Evolutionary conservation across 257 asterid species (phyloP), one percentile per base, ranked within the genome.

Genomic region (Penstemon barbatus): DNA sequence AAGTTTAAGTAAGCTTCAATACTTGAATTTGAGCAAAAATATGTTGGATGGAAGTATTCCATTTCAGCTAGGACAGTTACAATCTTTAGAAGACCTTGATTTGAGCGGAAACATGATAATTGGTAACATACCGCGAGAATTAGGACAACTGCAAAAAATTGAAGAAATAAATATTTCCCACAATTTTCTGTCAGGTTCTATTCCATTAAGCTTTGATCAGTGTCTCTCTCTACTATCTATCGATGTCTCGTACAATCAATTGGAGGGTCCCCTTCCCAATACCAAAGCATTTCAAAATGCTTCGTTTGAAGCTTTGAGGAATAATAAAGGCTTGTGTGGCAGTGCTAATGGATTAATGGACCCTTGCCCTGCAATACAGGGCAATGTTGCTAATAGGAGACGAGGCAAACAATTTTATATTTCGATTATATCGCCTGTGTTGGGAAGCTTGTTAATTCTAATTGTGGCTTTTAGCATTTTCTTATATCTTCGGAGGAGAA

Each of bases 241-340:
- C 3, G 68, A 83, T 62, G 54, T 83, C 53, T 83, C 83, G 3
- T 53, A 69, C 71, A 83, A 83, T 75, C 65, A 77, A 54, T 68
- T 84, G 33, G 81, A 70, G 8, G 85, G 87, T 38, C 73, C 83
- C 43, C 52, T 81, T 43, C 89, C 85, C 1, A 9, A 65, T 19
- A 77, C 49, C 37, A 55, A 2, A 41, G 80, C 85, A 7, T 84
- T 81, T 70, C 54, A 4, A 4, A 64, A 73, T 37, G 74, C 75
- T 13, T 44, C 76, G 0, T 19, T 19, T 13, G 75, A 75, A 15
- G 61, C 71, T 7, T 50, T 83, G 25, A 65, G 67, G 11, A 66
- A 76, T 60, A 82, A 79, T 45, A 72, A 62, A 39, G 77, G 66
- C 33, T 41, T 82, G 45, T 82, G 83, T 49, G 81, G 84, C 6